These are phyloP conservation scores for Austroboletus niveus DNA, from an alignment of 1,284 basidiomycete genomes.

Conservation along the genomic window DNA sequence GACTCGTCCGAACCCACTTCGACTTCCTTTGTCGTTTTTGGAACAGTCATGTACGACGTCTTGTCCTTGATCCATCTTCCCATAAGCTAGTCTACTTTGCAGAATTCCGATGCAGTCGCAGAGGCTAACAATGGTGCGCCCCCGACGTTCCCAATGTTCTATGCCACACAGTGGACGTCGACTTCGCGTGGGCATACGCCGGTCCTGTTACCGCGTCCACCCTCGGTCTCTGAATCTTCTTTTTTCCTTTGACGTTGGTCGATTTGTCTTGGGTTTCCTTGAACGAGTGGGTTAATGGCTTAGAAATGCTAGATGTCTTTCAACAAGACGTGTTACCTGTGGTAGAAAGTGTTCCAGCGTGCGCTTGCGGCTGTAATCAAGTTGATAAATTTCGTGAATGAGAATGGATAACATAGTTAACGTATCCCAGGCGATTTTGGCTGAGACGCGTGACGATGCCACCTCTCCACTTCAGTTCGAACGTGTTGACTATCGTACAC, in stretches of 20 bases:
- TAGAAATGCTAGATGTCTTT: too few relatives aligned
- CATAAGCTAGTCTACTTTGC: conserved; percentile 74
- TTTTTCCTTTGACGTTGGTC: conserved; percentile 37
- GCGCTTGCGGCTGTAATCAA: conserved; percentile 80
- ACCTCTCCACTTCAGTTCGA: conserved; percentile 66
- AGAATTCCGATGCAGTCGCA: conserved; percentile 80
- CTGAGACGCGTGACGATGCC: conserved; percentile 56
- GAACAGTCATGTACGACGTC: conserved; percentile 58
- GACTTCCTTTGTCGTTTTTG: conserved; percentile 42
- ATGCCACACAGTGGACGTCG: conserved; percentile 71
- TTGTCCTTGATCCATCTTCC: conserved; percentile 65
- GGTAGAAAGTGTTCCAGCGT: conserved; percentile 86
- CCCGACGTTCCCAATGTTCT: conserved; percentile 75
- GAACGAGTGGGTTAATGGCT: background rate
- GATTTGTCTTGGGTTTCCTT: conserved; percentile 61
- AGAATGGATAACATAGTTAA: conserved; percentile 33
- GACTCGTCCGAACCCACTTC: conserved; percentile 34
- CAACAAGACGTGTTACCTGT: conserved; percentile 40
- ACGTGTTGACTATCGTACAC: conserved; percentile 67
- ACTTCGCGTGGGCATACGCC: conserved; percentile 78
- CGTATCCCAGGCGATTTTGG: background rate
- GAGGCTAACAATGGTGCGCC: conserved; percentile 71
- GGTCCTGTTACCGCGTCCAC: conserved; percentile 34
- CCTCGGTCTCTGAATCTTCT: conserved; percentile 26
- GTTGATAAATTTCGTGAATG: conserved; percentile 76